Percentiles rank a stretch among this genome's conserved stretches.
phyloP scores from a whole-genome alignment of 306 rosid genomes.

The Oxytropis ochrocephala region DNA sequence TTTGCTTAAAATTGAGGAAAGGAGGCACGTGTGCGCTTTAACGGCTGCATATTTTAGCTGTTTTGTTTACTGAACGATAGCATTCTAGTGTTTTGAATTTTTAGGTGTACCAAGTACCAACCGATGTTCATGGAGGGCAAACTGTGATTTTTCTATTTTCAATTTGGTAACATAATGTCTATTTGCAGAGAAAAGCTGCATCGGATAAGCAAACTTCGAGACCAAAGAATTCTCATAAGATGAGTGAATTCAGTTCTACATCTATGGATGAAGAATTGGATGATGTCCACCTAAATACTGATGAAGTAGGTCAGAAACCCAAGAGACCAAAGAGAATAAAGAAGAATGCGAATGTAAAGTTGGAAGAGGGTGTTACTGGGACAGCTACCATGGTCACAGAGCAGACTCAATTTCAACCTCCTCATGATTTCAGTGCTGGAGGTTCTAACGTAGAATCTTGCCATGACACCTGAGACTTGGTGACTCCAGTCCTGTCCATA shows the following conservation, averaged over 20 bases:
- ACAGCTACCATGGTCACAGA: slow-evolving; percentile 25
- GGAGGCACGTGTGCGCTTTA: neutral
- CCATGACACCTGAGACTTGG: slow-evolving; percentile 14
- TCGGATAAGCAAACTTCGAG: slow-evolving; percentile 44
- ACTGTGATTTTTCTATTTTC: neutral
- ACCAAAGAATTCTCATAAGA: slow-evolving; percentile 39
- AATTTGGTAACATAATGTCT: slow-evolving; percentile 20
- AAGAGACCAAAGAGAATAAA: slow-evolving; percentile 69
- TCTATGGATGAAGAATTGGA: slow-evolving; percentile 40
- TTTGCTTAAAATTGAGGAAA: neutral
- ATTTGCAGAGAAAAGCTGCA: slow-evolving; percentile 58
- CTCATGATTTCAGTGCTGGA: slow-evolving; percentile 17
- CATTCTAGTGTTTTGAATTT: neutral
- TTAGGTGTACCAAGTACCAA: neutral
- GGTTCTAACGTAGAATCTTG: slow-evolving; percentile 27
- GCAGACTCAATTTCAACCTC: slow-evolving; percentile 31
- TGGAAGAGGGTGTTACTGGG: slow-evolving; percentile 46
- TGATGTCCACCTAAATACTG: slow-evolving; percentile 34
- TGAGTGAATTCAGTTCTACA: slow-evolving; percentile 23
- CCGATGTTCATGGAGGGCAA: neutral
- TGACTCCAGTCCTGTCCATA: neutral
- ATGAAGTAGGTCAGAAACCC: slow-evolving; percentile 40
- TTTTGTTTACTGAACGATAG: neutral
- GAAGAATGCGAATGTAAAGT: slow-evolving; percentile 59
- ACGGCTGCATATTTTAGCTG: neutral